Evolutionary conservation across 345 rosid genomes (phyloP).

Genomic region (Lepidium aucheri): DNA sequence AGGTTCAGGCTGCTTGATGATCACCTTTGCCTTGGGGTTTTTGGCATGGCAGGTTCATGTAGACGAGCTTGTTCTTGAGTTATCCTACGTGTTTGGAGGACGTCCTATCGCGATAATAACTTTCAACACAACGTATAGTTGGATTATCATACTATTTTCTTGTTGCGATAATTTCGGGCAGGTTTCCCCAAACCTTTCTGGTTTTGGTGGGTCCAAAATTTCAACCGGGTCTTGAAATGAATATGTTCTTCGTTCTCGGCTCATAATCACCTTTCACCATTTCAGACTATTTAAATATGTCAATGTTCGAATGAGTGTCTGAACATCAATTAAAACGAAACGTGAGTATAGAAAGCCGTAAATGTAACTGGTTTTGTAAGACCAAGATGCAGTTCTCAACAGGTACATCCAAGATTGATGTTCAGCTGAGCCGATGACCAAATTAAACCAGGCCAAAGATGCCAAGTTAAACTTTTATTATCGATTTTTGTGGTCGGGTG

Average conservation of each 20-base stretch:
- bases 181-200: constrained; percentile 6
- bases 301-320: no score
- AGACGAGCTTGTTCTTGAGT: constrained; percentile 13
- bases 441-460: background rate
- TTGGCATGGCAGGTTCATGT: constrained; percentile 16
- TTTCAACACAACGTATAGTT: constrained; percentile 13
- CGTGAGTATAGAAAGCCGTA: background rate
- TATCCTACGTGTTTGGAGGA: constrained; percentile 15
- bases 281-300: background rate
- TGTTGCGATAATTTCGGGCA: background rate
- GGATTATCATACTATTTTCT: constrained; percentile 14
- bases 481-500: background rate
- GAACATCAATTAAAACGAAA: background rate
- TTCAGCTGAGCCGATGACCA: background rate
- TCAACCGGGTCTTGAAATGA: background rate
- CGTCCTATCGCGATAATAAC: background rate
- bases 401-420: background rate
- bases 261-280: background rate
- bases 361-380: background rate
- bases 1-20: constrained; percentile 68
- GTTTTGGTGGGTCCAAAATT: background rate
- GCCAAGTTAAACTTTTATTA: background rate
- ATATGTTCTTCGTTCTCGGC: background rate
- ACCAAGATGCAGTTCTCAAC: background rate
- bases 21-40: background rate